Conservation (phyloP, 495 filamentous ascomycete genomes). For the Hypomontagnella monticulosa region DNA sequence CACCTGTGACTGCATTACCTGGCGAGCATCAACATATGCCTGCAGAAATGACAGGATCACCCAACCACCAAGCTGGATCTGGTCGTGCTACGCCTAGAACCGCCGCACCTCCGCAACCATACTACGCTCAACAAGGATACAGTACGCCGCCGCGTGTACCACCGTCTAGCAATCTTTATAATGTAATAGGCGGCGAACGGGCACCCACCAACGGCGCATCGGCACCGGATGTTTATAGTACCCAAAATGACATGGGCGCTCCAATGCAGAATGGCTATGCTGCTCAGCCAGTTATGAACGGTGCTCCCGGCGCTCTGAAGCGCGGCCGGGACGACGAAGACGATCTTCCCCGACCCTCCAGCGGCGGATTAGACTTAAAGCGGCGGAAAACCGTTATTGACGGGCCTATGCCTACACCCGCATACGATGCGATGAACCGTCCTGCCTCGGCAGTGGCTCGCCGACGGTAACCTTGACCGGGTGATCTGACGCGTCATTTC, state of each 20-base stretch:
- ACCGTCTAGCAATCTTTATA: conserved; percentile 83
- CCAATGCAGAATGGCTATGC: conserved; percentile 69
- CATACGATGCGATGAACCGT: conserved; percentile 60
- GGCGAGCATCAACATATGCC: conserved; percentile 84
- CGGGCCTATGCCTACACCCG: conserved; percentile 53
- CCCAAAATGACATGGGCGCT: conserved; percentile 65
- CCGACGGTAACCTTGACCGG: conserved; percentile 41
- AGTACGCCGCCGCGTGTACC: conserved; percentile 83
- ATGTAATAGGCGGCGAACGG: conserved; percentile 86
- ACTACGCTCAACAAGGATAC: conserved; percentile 75
- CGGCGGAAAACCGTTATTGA: conserved; percentile 82
- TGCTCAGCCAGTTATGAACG: conserved; percentile 70
- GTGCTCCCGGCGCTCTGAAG: conserved; percentile 73
- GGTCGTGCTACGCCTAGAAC: conserved; percentile 90
- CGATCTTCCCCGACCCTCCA: conserved; percentile 73
- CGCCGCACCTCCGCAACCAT: conserved; percentile 68
- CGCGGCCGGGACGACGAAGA: conserved; percentile 83
- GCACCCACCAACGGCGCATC: conserved; percentile 72
- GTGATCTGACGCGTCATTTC: conserved; percentile 5
- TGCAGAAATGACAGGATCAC: conserved; percentile 86
- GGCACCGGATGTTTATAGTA: conserved; percentile 72
- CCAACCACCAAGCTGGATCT: conserved; percentile 83
- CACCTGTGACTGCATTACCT: conserved; percentile 69
- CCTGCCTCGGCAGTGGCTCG: conserved; percentile 53
- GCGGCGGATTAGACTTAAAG: conserved; percentile 76